A percentile compares a stretch with the other conserved stretches of the same genome.
These are phyloP conservation scores for Leishmania martiniquensis DNA, from an alignment of 208 protist genomes.

Conservation along the genomic window DNA sequence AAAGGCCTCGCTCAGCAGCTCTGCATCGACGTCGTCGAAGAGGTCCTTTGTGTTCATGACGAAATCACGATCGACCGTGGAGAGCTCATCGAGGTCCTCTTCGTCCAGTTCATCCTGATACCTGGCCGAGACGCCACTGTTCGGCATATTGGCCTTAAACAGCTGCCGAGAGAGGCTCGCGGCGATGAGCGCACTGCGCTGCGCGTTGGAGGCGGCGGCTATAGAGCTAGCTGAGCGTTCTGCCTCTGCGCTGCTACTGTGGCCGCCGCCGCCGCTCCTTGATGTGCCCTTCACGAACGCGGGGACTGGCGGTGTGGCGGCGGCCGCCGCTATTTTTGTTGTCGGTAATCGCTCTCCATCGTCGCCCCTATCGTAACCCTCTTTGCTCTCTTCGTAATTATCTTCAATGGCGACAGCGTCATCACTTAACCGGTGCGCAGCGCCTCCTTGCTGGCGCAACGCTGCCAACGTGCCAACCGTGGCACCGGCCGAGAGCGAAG, in stretches of 20 bases:
- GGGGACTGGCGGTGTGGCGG: background rate
- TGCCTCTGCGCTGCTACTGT: background rate
- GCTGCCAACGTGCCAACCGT: constrained; percentile 15
- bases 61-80: constrained; percentile 59
- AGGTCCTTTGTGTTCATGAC: constrained; percentile 62
- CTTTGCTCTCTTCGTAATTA: constrained; percentile 36
- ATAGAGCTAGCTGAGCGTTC: background rate
- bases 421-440: constrained; percentile 2
- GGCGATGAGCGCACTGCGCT: constrained; percentile 23
- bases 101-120: constrained; percentile 49
- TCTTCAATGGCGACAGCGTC: constrained; percentile 30
- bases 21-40: constrained; percentile 72
- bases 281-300: constrained; percentile 6
- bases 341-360: background rate
- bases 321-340: background rate
- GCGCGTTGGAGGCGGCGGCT: constrained; percentile 8
- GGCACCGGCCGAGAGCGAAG: constrained; percentile 12
- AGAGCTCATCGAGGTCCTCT: constrained; percentile 43
- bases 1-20: constrained; percentile 64
- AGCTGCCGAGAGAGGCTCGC: constrained; percentile 46
- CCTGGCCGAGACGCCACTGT: background rate
- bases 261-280: background rate
- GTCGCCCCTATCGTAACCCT: constrained; percentile 16
- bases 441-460: constrained; percentile 16
- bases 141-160: constrained; percentile 39